phyloP scores from a whole-genome alignment of 2,329 filamentous ascomycete genomes.

The Gremmenia infestans region DNA sequence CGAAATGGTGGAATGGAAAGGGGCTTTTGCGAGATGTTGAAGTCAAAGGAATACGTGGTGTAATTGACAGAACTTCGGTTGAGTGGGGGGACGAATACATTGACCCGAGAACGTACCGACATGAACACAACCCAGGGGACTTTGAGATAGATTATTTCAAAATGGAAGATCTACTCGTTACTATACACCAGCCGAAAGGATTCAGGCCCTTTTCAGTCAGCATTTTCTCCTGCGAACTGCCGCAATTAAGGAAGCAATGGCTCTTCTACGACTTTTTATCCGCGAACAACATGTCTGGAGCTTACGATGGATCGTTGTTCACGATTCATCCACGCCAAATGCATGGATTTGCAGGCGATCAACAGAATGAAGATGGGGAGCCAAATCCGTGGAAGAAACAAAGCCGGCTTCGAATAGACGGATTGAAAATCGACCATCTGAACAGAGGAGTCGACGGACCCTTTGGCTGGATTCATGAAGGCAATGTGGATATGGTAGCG shows the following conservation, averaged over 20 bases:
- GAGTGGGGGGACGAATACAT: slow-evolving; percentile 61
- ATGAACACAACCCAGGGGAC: slow-evolving; percentile 83
- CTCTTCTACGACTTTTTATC: slow-evolving; percentile 96
- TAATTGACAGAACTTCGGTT: slow-evolving; percentile 85
- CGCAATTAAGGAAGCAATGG: slow-evolving; percentile 90
- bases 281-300: slow-evolving; percentile 93
- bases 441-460: slow-evolving; percentile 90
- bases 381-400: slow-evolving; percentile 89
- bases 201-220: slow-evolving; percentile 96
- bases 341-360: slow-evolving; percentile 68
- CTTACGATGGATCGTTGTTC: slow-evolving; percentile 91
- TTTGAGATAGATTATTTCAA: slow-evolving; percentile 98
- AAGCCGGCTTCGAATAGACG: slow-evolving; percentile 86
- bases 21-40: slow-evolving; percentile 88
- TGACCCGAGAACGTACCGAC: slow-evolving; percentile 82
- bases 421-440: slow-evolving; percentile 89
- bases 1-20: slow-evolving; percentile 99
- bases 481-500: slow-evolving; percentile 92
- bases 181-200: slow-evolving; percentile 80
- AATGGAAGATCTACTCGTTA: slow-evolving; percentile 87
- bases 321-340: slow-evolving; percentile 93
- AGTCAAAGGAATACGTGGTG: slow-evolving; percentile 86
- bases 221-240: slow-evolving; percentile 92
- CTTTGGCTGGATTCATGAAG: slow-evolving; percentile 97
- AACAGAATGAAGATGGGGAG: slow-evolving; percentile 51